A percentile compares a stretch with the other conserved stretches of the same genome.
These are phyloP conservation scores for Endoconidiophora laricicola DNA, from an alignment of 2,329 filamentous ascomycete genomes.

Conservation along the genomic window DNA sequence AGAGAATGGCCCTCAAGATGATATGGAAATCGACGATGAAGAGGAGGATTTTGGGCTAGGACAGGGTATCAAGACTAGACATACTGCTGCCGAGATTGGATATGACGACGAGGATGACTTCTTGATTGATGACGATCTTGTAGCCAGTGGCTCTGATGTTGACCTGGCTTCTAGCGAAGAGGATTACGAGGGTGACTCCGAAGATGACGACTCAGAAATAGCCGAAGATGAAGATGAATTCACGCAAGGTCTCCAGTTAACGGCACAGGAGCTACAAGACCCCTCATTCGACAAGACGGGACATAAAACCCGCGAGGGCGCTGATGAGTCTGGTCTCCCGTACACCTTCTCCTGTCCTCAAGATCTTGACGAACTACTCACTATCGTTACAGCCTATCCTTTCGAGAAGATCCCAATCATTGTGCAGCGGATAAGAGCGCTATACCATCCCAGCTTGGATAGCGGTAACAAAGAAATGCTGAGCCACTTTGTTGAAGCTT, in stretches of 20 bases:
- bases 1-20: slow-evolving; percentile 3
- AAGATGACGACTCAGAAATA: slow-evolving; percentile 22
- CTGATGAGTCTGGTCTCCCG: slow-evolving; percentile 44
- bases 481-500: slow-evolving; percentile 43
- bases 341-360: slow-evolving; percentile 79
- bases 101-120: slow-evolving; percentile 95
- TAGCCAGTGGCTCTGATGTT: slow-evolving; percentile 64
- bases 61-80: slow-evolving; percentile 37
- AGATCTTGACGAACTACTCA: slow-evolving; percentile 57
- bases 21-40: slow-evolving; percentile 21
- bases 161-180: slow-evolving; percentile 39
- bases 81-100: slow-evolving; percentile 45
- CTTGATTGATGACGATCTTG: slow-evolving; percentile 70
- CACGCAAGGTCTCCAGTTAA: slow-evolving; percentile 45
- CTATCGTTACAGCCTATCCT: slow-evolving; percentile 44
- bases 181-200: slow-evolving; percentile 23
- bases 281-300: slow-evolving; percentile 34
- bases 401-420: slow-evolving; percentile 55
- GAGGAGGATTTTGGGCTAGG: slow-evolving; percentile 44
- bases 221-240: slow-evolving; percentile 50
- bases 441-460: slow-evolving; percentile 81
- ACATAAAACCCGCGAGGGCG: slow-evolving; percentile 22
- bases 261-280: slow-evolving; percentile 37
- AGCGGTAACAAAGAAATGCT: slow-evolving; percentile 75
- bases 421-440: slow-evolving; percentile 73